Percentiles rank a stretch among this genome's conserved stretches.
Conservation (phyloP, 176 grass and related monocot genomes). For the Ensete glaucum region DNA sequence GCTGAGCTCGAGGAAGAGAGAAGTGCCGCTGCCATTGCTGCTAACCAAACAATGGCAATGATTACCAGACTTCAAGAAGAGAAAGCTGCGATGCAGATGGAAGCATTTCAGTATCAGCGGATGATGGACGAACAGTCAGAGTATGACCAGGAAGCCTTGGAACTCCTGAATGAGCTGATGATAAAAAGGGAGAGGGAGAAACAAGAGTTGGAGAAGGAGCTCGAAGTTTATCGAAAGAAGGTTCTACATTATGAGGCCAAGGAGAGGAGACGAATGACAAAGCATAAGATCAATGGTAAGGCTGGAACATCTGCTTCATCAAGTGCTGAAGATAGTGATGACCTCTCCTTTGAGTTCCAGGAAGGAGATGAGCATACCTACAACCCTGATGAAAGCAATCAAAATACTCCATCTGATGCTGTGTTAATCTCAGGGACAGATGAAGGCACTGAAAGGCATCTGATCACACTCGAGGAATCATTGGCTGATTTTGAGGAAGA, state of each 20-base stretch:
- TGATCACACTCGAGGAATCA: constrained; percentile 51
- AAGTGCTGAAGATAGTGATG: constrained; percentile 73
- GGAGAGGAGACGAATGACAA: constrained; percentile 39
- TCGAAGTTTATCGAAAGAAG: constrained; percentile 50
- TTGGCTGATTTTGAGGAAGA: constrained; percentile 86
- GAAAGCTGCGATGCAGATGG: constrained; percentile 99
- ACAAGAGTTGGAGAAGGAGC: constrained; percentile 75
- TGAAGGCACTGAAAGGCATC: constrained; percentile 44
- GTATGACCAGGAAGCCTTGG: constrained; percentile 94
- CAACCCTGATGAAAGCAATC: constrained; percentile 47
- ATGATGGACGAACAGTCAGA: constrained; percentile 98
- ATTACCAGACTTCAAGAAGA: constrained; percentile 99
- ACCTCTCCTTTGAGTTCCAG: constrained; percentile 51
- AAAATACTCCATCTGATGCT: constrained; percentile 49
- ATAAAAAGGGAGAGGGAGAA: constrained; percentile 96
- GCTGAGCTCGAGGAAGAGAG: constrained; percentile 91
- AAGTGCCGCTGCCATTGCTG: constrained; percentile 72
- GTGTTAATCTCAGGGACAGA: constrained; percentile 27
- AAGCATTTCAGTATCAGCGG: constrained; percentile 89
- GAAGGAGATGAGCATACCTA: constrained; percentile 56
- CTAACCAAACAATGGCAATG: constrained; percentile 99
- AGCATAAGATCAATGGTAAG: constrained; percentile 41
- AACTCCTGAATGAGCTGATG: constrained; percentile 75
- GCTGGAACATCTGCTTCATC: constrained; percentile 69
- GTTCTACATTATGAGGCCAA: constrained; percentile 62